Evolutionary conservation across 495 filamentous ascomycete species (phyloP), one percentile per base, ranked within the genome.

Genomic region (Cryomyces minteri): DNA sequence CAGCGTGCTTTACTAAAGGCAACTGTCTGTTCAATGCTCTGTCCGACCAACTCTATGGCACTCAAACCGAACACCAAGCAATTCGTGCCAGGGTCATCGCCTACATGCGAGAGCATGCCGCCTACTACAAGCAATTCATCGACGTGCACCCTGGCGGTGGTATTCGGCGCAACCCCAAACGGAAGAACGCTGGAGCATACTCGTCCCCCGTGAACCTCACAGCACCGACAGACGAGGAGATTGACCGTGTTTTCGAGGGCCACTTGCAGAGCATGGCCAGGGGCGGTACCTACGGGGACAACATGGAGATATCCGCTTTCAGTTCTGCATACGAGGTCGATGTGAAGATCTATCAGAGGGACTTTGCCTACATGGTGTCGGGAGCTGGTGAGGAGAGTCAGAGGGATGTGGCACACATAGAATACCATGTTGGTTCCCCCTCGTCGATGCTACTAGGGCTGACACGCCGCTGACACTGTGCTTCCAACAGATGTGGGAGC

Each of bases 11-110:
- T 38, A 5, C 28, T n/a, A n/a, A 51, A 81, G 79, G 79, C 34
- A 81, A 85, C 60, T 86, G 81, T 58, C 71, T 85, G 31, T 86
- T 84, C 58, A 78, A 83, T 58, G 79, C 82, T 39, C 67, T 84
- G 32, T 80, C 77, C 44, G 82, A 86, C 54, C 82, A 85, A 66
- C 54, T 84, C 41, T 79, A 76, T 52, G 81, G 77, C 34, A 60
- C 73, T 50, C 77, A 80, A 53, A 59, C 62, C 50, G 60, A 71
- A 43, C 74, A 75, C 50, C 52, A 59, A 11, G 64, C 70, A 43
- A 77, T 85, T 49, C 81, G 82, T 31, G 58, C 64, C 12, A 60
- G 54, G 31, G 69, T 80, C 1, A 74, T 84, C 34, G 51, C 69
- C 42, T 73, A 82, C 55, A 84, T 85, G 63, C 67, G 65, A 30